Percentiles rank a stretch among this genome's conserved stretches.
These are phyloP conservation scores for Aureococcus anophagefferens DNA, from an alignment of 108 stramenopile species.

Conservation along the genomic window DNA sequence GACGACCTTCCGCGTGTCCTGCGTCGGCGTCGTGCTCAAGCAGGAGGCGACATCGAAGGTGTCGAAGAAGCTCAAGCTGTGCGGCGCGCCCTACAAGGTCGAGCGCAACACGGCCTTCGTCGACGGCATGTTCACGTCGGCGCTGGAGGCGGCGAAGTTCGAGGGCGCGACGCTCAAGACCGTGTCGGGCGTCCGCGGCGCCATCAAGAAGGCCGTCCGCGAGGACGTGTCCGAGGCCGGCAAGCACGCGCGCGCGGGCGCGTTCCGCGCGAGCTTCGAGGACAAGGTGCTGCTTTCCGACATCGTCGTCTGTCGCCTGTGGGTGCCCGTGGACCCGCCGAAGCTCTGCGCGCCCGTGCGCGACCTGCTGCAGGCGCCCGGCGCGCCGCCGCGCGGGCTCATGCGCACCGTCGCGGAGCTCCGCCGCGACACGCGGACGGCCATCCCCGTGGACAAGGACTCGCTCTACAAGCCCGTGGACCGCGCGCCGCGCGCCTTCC, in stretches of 20 bases:
- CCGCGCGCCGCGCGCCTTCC: slow-evolving; percentile 64
- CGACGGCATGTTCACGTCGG: slow-evolving; percentile 97
- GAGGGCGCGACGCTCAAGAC: slow-evolving; percentile 88
- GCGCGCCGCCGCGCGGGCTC: slow-evolving; percentile 20
- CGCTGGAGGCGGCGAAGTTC: slow-evolving; percentile 87
- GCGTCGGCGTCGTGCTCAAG: slow-evolving; percentile 85
- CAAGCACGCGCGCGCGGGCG: slow-evolving; percentile 15
- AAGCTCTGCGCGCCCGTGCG: slow-evolving; percentile 93
- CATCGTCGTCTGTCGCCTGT: slow-evolving; percentile 89
- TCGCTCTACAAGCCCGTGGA: slow-evolving; percentile 95
- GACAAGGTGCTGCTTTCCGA: slow-evolving; percentile 94
- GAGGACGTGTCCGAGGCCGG: background rate
- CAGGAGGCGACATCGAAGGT: slow-evolving; percentile 80
- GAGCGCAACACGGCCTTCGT: slow-evolving; percentile 94
- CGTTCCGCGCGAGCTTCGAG: slow-evolving; percentile 96
- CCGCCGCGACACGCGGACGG: slow-evolving; percentile 68
- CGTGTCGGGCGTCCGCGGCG: slow-evolving; percentile 89
- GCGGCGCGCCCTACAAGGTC: slow-evolving; percentile 89
- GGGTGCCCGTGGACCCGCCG: slow-evolving; percentile 90
- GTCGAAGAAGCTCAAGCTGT: slow-evolving; percentile 97
- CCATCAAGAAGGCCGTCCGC: slow-evolving; percentile 77
- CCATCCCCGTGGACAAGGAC: slow-evolving; percentile 87
- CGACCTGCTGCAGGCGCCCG: slow-evolving; percentile 49
- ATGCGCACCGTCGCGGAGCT: slow-evolving; percentile 86
- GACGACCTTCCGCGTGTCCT: slow-evolving; percentile 81